Base-by-base conservation (phyloP, 2,329 filamentous ascomycete species). In the Curvularia verruculosa region DNA sequence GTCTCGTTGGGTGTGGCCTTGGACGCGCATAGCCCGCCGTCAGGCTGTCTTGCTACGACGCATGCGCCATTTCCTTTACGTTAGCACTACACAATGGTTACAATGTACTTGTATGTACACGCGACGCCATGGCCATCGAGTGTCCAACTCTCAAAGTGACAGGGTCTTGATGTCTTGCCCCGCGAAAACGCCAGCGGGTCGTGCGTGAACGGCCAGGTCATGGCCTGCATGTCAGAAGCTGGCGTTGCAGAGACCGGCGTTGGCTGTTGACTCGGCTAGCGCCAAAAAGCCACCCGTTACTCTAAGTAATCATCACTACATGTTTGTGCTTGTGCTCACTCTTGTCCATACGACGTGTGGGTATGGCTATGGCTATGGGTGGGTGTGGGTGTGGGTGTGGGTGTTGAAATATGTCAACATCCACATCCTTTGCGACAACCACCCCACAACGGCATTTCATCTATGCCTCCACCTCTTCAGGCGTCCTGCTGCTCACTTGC, bases 141-240 rank as follows among this genome's bases (percentile, higher is more conserved):
- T n/a, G n/a, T n/a, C n/a, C n/a, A n/a, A n/a, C n/a, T n/a, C n/a
- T n/a, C 43, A 28, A 39, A 23, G 34, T 34, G 23, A 7, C 34
- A 49, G 46, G 34, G 21, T 44, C 28, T 34, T 7, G 31, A n/a
- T 36, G 29, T 53, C 36, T 48, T 56, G 54, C 54, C 49, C 43
- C 54, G 49, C 49, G 46, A 41, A n/a, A 40, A 40, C 29, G 19
- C 23, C 48, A 19, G 28, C 36, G 37, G 54, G 43, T 28, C 43
- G 49, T 53, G 54, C 54, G 45, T 23, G 23, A 45, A 40, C 29
- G 49, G 36, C 34, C 44, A 52, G 15, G 15, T 1, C 41, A 9
- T 34, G 19, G 21, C 18, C 37, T 31, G 41, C 49, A 31, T 47
- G 54, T 49, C 49, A 56, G 48, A 41, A 40, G 43, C 48, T 39